A percentile compares a stretch with the other conserved stretches of the same genome.
These are phyloP conservation scores for Millerago galiae DNA, from an alignment of 805 yeast genomes.

Conservation along the genomic window DNA sequence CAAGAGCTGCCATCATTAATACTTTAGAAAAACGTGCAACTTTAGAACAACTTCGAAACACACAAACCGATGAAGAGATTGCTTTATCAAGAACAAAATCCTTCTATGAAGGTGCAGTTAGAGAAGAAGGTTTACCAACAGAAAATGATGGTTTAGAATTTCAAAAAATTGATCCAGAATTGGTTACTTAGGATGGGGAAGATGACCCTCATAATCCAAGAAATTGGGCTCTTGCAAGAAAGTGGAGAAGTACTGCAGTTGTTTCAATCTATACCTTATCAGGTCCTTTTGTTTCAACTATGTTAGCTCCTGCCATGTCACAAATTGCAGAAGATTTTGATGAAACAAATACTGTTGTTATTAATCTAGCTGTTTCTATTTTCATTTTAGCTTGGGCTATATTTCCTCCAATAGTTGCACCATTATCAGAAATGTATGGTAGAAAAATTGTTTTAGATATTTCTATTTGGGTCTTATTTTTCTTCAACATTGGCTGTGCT, in stretches of 20 bases:
- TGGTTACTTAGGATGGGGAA: slow-evolving; percentile 61
- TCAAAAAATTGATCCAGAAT: slow-evolving; percentile 51
- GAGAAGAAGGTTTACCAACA: slow-evolving; percentile 25
- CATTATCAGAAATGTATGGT: slow-evolving; percentile 55
- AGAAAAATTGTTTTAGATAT: slow-evolving; percentile 44
- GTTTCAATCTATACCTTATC: slow-evolving; percentile 51
- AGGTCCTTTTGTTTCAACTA: slow-evolving; percentile 57
- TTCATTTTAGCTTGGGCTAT: slow-evolving; percentile 61
- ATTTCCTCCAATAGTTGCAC: slow-evolving; percentile 56
- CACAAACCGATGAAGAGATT: slow-evolving; percentile 1
- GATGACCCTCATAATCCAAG: slow-evolving; percentile 60
- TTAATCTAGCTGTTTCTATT: slow-evolving; percentile 47
- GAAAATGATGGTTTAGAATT: slow-evolving; percentile 46
- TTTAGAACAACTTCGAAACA: slow-evolving; percentile 15
- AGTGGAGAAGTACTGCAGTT: slow-evolving; percentile 37
- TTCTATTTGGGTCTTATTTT: slow-evolving; percentile 41
- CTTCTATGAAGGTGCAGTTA: slow-evolving; percentile 13
- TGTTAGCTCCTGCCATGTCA: slow-evolving; percentile 53
- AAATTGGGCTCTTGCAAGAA: slow-evolving; percentile 44
- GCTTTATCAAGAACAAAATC: slow-evolving; percentile 9
- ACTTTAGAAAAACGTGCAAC: slow-evolving; percentile 22
- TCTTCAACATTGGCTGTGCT: slow-evolving; percentile 55
- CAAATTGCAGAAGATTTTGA: slow-evolving; percentile 40
- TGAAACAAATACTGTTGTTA: slow-evolving; percentile 33
- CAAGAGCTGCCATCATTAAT: slow-evolving; percentile 38